Evolutionary conservation across 768 basidiomycete genomes (phyloP), one percentile per base, ranked within the genome.

Genomic region (Chalciporus chontae): DNA sequence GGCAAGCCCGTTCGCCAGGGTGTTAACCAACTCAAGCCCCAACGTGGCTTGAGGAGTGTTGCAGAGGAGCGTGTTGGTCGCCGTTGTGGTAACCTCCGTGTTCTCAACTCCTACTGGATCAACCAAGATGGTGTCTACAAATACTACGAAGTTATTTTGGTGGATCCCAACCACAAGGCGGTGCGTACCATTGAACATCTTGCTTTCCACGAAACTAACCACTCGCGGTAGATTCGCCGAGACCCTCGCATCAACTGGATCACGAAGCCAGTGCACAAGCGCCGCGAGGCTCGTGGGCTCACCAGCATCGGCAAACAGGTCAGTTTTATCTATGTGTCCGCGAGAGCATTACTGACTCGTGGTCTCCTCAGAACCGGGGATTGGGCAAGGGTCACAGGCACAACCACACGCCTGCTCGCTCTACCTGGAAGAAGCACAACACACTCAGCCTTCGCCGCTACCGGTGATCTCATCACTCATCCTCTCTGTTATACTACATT

Each of bases 161-260:
- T 99, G 51, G 96, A 99, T 66, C 93, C 93, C 52, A 85, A 69
- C 68, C 92, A 95, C 78, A 94, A 93, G 69, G 92, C 90, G 63
- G 92, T 94, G 68, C 63, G 91, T 73, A 21, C 17, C 24, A 3
- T 27, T 32, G 29, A n/a, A 11, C 26, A 26, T 45, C 17, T 43
- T 39, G 44, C 24, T 31, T 40, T 1, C 40, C 19, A 43, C 27
- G 24, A 39, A 18, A 36, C 48, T 61, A 41, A 69, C n/a, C 48
- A 36, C 38, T 24, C 50, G 31, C 19, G 47, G 29, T 58, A 90
- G 85, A 86, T 98, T 73, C 91, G 93, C 57, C 90, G 94, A 57
- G 94, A 99, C 70, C 77, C 96, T 57, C 84, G 91, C 66, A 97
- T 99, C 78, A 98, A 90, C 85, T 99, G 95, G 96, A 99, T 99